These are phyloP conservation scores for Anthracocystis setariae DNA, from an alignment of 1,284 basidiomycete species.

Conservation along the genomic window DNA sequence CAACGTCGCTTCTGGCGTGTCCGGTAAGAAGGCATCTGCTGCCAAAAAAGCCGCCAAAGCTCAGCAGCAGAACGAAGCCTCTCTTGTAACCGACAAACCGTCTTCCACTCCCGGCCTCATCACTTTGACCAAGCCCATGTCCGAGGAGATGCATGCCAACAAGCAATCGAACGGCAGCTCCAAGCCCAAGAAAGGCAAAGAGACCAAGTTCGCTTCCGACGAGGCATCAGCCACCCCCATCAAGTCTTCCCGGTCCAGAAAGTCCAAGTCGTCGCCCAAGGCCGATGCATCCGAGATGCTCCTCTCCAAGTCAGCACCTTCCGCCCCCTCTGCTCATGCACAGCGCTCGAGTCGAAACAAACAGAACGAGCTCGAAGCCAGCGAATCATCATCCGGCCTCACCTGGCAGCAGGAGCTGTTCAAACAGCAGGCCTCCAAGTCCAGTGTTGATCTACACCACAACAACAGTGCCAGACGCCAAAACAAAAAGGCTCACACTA, in stretches of 20 bases:
- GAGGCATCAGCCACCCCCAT: constrained; percentile 33
- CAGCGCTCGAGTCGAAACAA: constrained; percentile 19
- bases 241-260: constrained; percentile 35
- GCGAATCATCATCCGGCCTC: constrained; percentile 30
- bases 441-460: constrained; percentile 20
- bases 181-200: constrained; percentile 42
- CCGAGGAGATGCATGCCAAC: constrained; percentile 35
- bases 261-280: constrained; percentile 33
- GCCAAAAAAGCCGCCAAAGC: constrained; percentile 33
- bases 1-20: constrained; percentile 28
- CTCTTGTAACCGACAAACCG: constrained; percentile 11
- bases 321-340: constrained; percentile 20
- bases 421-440: constrained; percentile 25
- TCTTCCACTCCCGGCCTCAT: constrained; percentile 44
- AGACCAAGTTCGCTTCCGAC: constrained; percentile 31
- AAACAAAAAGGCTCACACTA: constrained; percentile 18
- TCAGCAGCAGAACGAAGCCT: constrained; percentile 14
- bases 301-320: constrained; percentile 47
- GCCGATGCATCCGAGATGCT: constrained; percentile 37
- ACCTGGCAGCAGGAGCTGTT: constrained; percentile 60
- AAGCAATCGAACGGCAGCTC: constrained; percentile 19
- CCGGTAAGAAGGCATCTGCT: constrained; percentile 44
- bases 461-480: constrained; percentile 22
- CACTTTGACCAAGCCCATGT: constrained; percentile 49
- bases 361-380: constrained; percentile 1